Base-by-base conservation (phyloP, 2,329 filamentous ascomycete genomes). In the Apiospora rasikravindrae region DNA sequence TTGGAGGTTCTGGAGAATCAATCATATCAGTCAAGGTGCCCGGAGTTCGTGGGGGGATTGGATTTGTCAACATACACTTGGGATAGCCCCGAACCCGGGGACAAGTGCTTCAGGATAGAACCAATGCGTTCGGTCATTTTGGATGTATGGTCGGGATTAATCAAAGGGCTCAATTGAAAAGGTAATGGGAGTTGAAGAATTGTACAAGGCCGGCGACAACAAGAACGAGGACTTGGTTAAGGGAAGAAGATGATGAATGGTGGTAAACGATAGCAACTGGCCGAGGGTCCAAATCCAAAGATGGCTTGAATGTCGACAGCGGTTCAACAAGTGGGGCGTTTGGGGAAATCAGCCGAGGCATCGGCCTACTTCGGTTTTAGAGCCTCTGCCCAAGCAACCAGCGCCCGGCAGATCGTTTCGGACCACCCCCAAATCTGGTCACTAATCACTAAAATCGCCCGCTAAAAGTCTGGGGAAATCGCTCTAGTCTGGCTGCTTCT, bases 1-100 rank as follows among this genome's bases (percentile, higher is more conserved):
- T 98, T 95, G 77, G 94, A 91, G 72, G 94, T 95, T 80, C 95
- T 98, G 57, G 7, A n/a, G 26, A 40, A 26, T 53, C 33, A 40
- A 16, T n/a, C 11, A 19, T 44, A 47, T 57, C 22, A 69, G 68
- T 40, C 40, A 8, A 24, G 22, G 49, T 44, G 11, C 49, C 49
- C 22, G 45, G 42, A 26, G 33, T 24, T 26, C n/a, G 37, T n/a
- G 66, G 37, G 29, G 47, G 29, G 5, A 44, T 16, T 40, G 29
- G 29, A 19, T 42, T 44, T 51, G 33, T 53, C 24, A 22, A 70
- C 69, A 33, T 67, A 70, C 69, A 70, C 33, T 22, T 61, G 51
- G 24, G 69, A 70, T 3, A 70, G 69, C 4, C 69, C 69, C 24
- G 69, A 61, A n/a, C 69, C 69, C 42, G 69, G 69, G 33, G 69